Percentiles rank a stretch among this genome's conserved stretches.
phyloP scores from a whole-genome alignment of 768 basidiomycete species.

The Agaricus bisporus region DNA sequence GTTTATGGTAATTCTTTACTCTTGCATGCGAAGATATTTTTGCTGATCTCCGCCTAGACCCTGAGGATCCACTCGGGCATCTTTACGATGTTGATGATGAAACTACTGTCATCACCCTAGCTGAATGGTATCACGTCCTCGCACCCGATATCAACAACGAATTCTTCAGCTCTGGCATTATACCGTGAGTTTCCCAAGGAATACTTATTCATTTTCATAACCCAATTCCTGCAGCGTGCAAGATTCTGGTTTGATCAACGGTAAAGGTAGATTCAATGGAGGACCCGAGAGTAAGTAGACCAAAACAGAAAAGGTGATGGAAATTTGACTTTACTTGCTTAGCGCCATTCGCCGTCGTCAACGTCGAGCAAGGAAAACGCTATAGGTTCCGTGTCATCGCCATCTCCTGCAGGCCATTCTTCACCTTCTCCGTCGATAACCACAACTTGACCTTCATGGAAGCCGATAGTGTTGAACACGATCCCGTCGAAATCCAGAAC shows the following conservation, averaged over 20 bases:
- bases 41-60: slow-evolving; percentile 15
- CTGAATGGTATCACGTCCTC: slow-evolving; percentile 10
- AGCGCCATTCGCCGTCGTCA: slow-evolving; percentile 24
- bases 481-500: slow-evolving; percentile 31
- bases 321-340: not conserved
- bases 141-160: not conserved
- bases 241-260: slow-evolving; percentile 12
- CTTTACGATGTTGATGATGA: slow-evolving; percentile 28
- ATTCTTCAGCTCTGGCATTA: slow-evolving; percentile 3
- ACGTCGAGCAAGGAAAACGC: slow-evolving; percentile 34
- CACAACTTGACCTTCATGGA: slow-evolving; percentile 22
- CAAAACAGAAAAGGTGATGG: not conserved
- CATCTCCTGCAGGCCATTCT: slow-evolving; percentile 37
- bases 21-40: not conserved
- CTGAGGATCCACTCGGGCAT: slow-evolving; percentile 21
- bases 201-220: not conserved
- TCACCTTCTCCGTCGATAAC: slow-evolving; percentile 31
- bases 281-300: slow-evolving; percentile 12
- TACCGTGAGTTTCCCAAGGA: slow-evolving; percentile 3
- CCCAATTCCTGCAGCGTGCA: not conserved
- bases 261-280: slow-evolving; percentile 10
- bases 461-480: slow-evolving; percentile 26
- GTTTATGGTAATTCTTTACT: slow-evolving; percentile 20
- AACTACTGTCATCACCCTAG: slow-evolving; percentile 23
- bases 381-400: slow-evolving; percentile 52